These are phyloP conservation scores for Microcyclospora tardicrescens DNA, from an alignment of 2,329 filamentous ascomycete genomes.

Conservation along the genomic window DNA sequence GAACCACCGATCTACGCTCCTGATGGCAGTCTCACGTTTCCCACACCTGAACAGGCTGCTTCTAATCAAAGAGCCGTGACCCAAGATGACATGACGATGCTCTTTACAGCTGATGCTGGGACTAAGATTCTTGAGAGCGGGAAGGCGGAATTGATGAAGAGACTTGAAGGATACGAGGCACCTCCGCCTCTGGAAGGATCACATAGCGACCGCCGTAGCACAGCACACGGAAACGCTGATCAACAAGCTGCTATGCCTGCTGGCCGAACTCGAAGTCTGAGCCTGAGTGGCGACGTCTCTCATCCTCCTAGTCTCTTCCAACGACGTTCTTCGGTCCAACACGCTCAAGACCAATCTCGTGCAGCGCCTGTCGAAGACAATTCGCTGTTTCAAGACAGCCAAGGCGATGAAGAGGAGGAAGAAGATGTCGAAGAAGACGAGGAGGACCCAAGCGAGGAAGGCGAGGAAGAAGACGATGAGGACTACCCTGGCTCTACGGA, in stretches of 20 bases:
- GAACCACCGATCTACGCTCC: constrained; percentile 13
- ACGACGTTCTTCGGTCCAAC: too few relatives aligned
- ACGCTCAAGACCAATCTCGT: too few relatives aligned
- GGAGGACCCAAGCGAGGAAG: constrained; percentile 44
- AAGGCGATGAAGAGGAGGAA: constrained; percentile 4
- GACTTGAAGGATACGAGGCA: constrained; percentile 30
- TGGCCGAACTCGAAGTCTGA: not conserved
- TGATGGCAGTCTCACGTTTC: constrained; percentile 15
- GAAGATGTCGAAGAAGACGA: constrained; percentile 12
- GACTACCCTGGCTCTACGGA: constrained; percentile 51
- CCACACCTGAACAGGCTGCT: constrained; percentile 2
- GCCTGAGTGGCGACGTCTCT: not conserved
- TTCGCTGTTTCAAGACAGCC: not conserved
- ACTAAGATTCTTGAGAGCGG: constrained; percentile 37
- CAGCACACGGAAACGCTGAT: not conserved
- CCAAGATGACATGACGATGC: constrained; percentile 36
- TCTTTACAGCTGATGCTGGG: constrained; percentile 36
- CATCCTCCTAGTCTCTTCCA: too few relatives aligned
- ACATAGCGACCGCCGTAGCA: not conserved
- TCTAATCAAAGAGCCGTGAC: constrained; percentile 4
- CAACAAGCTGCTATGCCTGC: not conserved
- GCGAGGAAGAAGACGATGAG: constrained; percentile 60
- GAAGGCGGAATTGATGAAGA: constrained; percentile 39
- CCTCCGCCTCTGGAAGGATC: not conserved
- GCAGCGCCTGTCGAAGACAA: not conserved